Percentiles rank a stretch among this genome's conserved stretches.
phyloP scores from a whole-genome alignment of 1,139 yeast species.

The Candida tunisiensis region DNA sequence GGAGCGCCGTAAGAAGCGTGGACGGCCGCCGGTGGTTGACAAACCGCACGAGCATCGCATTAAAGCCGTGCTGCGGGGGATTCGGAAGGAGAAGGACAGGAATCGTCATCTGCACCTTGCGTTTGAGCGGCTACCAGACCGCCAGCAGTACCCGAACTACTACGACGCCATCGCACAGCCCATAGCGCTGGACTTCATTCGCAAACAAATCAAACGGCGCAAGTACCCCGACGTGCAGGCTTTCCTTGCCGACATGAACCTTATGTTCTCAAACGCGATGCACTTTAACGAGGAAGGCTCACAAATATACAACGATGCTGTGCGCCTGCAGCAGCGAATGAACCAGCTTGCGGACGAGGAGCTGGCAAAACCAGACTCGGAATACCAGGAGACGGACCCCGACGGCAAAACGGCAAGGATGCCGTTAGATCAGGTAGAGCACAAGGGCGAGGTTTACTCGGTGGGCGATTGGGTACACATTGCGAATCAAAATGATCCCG shows the following conservation, averaged over 20 bases:
- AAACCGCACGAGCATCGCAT: conserved; percentile 87
- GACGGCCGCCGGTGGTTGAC: conserved; percentile 92
- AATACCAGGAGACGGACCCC: conserved; percentile 41
- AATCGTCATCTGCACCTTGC: conserved; percentile 33
- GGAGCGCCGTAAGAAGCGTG: conserved; percentile 34
- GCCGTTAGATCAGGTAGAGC: conserved; percentile 61
- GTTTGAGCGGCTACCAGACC: conserved; percentile 77
- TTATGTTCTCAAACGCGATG: conserved; percentile 64
- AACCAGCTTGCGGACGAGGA: conserved; percentile 49
- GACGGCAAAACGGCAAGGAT: conserved; percentile 38
- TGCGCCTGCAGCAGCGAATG: conserved; percentile 44
- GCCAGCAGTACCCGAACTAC: conserved; percentile 47
- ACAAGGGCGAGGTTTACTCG: conserved; percentile 54
- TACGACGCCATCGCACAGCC: conserved; percentile 51
- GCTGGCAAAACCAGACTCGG: conserved; percentile 66
- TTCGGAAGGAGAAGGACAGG: conserved; percentile 50
- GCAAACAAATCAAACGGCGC: conserved; percentile 73
- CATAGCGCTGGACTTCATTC: conserved; percentile 64
- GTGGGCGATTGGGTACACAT: conserved; percentile 95
- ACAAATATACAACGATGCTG: conserved; percentile 41
- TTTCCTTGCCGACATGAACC: conserved; percentile 59
- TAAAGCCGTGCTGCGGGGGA: conserved; percentile 65
- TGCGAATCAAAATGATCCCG: conserved; percentile 70
- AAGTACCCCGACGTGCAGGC: conserved; percentile 61
- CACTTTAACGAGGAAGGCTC: conserved; percentile 43